phyloP scores from a whole-genome alignment of 306 rosid genomes.

The Prosopis cineraria region DNA sequence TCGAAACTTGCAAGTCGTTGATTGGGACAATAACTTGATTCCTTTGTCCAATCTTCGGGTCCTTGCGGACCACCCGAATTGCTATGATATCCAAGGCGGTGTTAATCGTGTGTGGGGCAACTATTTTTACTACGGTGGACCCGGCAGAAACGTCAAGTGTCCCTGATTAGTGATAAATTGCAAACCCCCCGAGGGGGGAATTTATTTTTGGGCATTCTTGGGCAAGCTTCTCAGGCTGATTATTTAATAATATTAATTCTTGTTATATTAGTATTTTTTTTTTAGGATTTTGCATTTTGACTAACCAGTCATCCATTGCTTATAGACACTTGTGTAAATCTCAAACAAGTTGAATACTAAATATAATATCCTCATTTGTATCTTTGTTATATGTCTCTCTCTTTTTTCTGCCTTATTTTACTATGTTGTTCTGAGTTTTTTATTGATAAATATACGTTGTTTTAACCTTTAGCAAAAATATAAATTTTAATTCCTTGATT shows the following conservation, averaged over 20 bases:
- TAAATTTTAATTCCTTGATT: too few relatives aligned
- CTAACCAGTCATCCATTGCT: constrained; percentile 55
- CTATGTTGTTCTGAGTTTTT: too few relatives aligned
- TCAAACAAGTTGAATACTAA: neutral
- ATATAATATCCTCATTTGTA: constrained; percentile 1
- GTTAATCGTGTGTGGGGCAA: constrained; percentile 78
- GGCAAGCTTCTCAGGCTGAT: neutral
- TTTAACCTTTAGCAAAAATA: too few relatives aligned
- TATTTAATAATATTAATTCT: neutral
- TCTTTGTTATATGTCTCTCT: neutral
- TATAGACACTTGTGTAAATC: constrained; percentile 15
- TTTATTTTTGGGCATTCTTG: neutral
- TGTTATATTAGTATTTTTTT: neutral
- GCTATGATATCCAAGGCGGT: constrained; percentile 77
- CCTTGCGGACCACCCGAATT: constrained; percentile 76
- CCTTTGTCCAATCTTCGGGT: constrained; percentile 64
- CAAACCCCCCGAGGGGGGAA: too few relatives aligned
- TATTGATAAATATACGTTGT: too few relatives aligned
- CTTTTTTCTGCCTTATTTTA: too few relatives aligned
- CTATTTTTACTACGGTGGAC: constrained; percentile 88
- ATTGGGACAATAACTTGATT: constrained; percentile 74
- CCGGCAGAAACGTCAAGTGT: constrained; percentile 77
- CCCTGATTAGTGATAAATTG: too few relatives aligned
- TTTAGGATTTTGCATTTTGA: neutral
- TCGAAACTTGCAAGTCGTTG: constrained; percentile 72